Evolutionary conservation across 306 rosid genomes (phyloP).

Genomic region (peach (Prunus persica)): DNA sequence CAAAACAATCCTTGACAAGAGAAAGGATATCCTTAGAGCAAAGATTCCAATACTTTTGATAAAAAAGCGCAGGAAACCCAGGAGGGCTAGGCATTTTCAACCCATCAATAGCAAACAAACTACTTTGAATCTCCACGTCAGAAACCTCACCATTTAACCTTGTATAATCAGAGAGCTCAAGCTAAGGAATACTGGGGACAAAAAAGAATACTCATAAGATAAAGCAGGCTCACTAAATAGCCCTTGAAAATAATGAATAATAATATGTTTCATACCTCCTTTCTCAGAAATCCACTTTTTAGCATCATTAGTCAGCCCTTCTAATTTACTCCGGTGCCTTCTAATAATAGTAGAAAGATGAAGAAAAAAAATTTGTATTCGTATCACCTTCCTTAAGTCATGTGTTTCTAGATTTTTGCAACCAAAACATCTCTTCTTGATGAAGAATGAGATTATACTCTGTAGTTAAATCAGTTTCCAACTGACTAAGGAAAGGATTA

Average conservation of each 20-base stretch:
- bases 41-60: not conserved
- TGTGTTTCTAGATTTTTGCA: not conserved
- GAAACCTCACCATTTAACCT: not conserved
- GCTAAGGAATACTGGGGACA: too few relatives aligned
- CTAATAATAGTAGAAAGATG: not conserved
- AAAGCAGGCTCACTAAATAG: too few relatives aligned
- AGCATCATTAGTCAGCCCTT: too few relatives aligned
- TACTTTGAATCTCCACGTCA: not conserved
- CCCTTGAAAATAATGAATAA: too few relatives aligned
- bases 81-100: not conserved
- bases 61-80: not conserved
- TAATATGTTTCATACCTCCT: too few relatives aligned
- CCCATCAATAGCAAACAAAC: not conserved
- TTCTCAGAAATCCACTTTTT: too few relatives aligned
- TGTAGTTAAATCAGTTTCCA: not conserved
- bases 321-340: too few relatives aligned
- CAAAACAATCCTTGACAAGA: not conserved
- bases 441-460: not conserved
- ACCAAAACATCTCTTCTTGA: not conserved
- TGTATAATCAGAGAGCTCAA: not conserved
- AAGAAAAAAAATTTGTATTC: not conserved
- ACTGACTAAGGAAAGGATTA: accelerated
- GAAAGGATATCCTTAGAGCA: too few relatives aligned
- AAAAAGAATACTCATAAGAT: too few relatives aligned
- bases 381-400: not conserved